Evolutionary conservation across 768 basidiomycete genomes (phyloP), one percentile per base, ranked within the genome.

Genomic region (Pulveroboletus sp.): DNA sequence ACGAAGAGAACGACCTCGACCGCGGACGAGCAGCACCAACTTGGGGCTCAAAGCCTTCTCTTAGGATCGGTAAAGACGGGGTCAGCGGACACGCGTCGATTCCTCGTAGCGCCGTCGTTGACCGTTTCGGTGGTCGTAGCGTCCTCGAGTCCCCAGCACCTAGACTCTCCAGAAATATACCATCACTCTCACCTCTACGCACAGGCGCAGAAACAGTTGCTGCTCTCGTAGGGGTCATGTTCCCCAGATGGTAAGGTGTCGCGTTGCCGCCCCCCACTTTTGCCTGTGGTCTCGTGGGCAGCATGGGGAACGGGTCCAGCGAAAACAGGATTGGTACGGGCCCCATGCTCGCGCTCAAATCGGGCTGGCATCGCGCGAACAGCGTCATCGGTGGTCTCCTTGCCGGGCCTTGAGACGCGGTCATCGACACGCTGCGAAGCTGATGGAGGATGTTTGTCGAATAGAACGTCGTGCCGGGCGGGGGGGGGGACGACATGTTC

Each of bases 1-100:
- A 84, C 3, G 80, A 84, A 8, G 87, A 89, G 61, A 91, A 91
- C 18, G 86, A 89, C 43, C 87, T 66, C 5, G 89, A 89, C 6
- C 78, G 68, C 13, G 77, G 79, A 6, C 89, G 69, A 8, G 71
- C 57, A 3, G 72, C 72, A 7, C 74, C 71, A 8, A 71, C 72
- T 48, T 76, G 75, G 0, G 88, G 86, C 49, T 80, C 73, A 59
- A 89, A 88, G 41, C 84, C 83, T 0, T 83, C 72, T 13, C 84
- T 66, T 0, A 78, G 83, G 26, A 86, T 60, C 17, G 67, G 66
- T 30, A 48, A 14, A 51, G 32, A 47, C 39, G 43, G 31, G 13
- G 39, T 37, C 30, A 38, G 39, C 13, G 53, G 40, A 14, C 33
- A 30, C 38, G 17, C 37, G 36, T 39, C 43, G 2, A 18, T n/a